Base-by-base conservation (phyloP, 140 eudicot genomes). In the Flaveria floridana region DNA sequence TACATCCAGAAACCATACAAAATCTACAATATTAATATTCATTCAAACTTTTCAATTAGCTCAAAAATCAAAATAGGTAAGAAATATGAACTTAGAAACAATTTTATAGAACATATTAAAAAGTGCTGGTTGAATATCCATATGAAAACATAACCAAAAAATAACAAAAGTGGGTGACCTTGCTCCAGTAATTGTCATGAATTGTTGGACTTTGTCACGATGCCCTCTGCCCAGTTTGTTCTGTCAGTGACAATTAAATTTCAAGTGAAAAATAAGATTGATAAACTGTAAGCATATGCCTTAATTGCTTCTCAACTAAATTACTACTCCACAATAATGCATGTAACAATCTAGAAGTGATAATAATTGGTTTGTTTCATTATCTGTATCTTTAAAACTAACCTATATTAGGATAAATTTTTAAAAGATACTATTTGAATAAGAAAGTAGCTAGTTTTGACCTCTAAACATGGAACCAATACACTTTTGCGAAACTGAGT, bases 151-250 rank as follows among this genome's bases (percentile, higher is more conserved):
- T 6, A 6, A 34, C 41, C 41, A 34, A 6, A 4, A 34, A 34
- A 34, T 34, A 34, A 34, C 41, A 34, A 34, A 34, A 34, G 41
- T 34, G 7, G 41, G 41, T 34, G 1, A 89, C 96, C 91, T 89
- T 11, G 89, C 83, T 12, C 94, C 94, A 63, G 96, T 89, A 12
- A 89, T 87, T 1, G 85, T 18, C 72, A 84, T 68, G 69, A 89
- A 83, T 46, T 85, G 96, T 76, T 89, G 91, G 72, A 82, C 82
- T 74, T 89, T 89, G 79, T 89, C 96, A 0, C 96, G 91, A 62
- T 87, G 83, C 15, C 89, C 87, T 78, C 88, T 83, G 6, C 96
- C 89, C 68, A 89, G 42, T 79, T 87, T 89, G 81, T 89, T 89
- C 93, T 87, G 86, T 28, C 8, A 34, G 41, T 53, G 10, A 53